phyloP scores from a whole-genome alignment of 2,329 filamentous ascomycete genomes.

The Fusarium anthophilum region DNA sequence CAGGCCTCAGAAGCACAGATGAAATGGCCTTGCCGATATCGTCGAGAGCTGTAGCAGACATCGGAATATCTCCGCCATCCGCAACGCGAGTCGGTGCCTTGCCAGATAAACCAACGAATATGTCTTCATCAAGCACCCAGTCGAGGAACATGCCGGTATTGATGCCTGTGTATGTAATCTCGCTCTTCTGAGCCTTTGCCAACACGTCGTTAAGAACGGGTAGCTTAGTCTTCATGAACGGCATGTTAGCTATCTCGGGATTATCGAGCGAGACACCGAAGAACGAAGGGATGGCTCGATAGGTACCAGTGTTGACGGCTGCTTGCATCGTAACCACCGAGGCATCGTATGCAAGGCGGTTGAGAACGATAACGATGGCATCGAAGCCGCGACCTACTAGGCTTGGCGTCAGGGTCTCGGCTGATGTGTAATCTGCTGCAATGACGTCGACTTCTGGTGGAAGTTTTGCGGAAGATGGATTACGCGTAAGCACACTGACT shows the following conservation, averaged over 20 bases:
- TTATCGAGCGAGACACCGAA: not conserved
- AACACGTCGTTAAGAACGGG: not conserved
- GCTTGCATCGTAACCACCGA: not conserved
- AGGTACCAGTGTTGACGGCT: not conserved
- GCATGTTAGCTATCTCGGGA: conserved; percentile 3
- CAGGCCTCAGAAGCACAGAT: not conserved
- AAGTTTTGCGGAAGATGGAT: not conserved
- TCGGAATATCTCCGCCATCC: not conserved
- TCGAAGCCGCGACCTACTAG: not conserved
- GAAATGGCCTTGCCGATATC: conserved; percentile 3
- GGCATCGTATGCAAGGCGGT: not conserved
- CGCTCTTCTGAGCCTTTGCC: not conserved
- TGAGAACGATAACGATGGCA: conserved; percentile 4
- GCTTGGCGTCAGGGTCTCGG: not conserved
- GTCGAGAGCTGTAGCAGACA: not conserved
- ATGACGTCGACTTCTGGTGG: not conserved
- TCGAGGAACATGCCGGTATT: conserved; percentile 11
- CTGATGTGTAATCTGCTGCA: conserved; percentile 1
- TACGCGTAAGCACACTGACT: conserved; percentile 1
- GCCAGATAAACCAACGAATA: not conserved
- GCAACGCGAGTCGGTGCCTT: not conserved
- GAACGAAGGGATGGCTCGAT: conserved; percentile 1
- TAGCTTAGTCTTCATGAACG: not conserved
- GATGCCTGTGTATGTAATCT: conserved; percentile 8
- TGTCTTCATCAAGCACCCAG: conserved; percentile 1